These are phyloP conservation scores for Achaetomium macrosporum DNA, from an alignment of 2,329 filamentous ascomycete species.

Conservation along the genomic window DNA sequence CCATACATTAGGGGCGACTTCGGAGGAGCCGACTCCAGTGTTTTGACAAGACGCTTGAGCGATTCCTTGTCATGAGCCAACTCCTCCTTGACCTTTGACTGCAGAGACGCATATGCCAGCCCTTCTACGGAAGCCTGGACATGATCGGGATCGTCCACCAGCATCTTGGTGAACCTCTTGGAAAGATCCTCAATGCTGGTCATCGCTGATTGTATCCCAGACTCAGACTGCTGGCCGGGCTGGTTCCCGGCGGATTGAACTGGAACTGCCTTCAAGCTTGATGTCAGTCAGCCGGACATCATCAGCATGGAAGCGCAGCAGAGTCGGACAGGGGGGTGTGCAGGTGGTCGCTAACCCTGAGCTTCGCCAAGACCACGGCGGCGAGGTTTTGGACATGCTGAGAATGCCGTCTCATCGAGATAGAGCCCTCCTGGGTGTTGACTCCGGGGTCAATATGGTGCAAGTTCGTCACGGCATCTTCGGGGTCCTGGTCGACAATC, in stretches of 20 bases:
- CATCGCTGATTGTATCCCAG: constrained; percentile 46
- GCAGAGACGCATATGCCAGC: constrained; percentile 83
- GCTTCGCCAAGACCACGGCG: constrained; percentile 70
- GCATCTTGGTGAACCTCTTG: constrained; percentile 59
- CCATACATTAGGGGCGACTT: constrained; percentile 76
- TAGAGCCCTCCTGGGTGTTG: constrained; percentile 54
- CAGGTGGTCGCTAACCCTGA: constrained; percentile 51
- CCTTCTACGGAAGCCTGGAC: constrained; percentile 78
- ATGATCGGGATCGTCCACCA: constrained; percentile 52
- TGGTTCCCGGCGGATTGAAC: constrained; percentile 38
- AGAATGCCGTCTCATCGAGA: constrained; percentile 56
- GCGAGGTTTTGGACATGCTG: constrained; percentile 59
- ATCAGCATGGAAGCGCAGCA: constrained; percentile 23
- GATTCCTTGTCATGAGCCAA: constrained; percentile 64
- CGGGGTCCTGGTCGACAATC: constrained; percentile 66
- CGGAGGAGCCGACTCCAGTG: constrained; percentile 51
- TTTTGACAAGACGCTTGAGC: constrained; percentile 62
- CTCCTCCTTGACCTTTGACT: constrained; percentile 77
- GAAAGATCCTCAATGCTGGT: constrained; percentile 62
- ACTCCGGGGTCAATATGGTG: constrained; percentile 48
- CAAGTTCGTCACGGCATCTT: constrained; percentile 45
- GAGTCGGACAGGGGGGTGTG: constrained; percentile 22
- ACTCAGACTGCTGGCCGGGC: constrained; percentile 31
- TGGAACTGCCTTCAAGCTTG: constrained; percentile 49
- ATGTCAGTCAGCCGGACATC: constrained; percentile 48